Percentiles rank a stretch among this genome's conserved stretches.
Conservation (phyloP, 1,284 basidiomycete genomes). For the Rhodotorula sp. region DNA sequence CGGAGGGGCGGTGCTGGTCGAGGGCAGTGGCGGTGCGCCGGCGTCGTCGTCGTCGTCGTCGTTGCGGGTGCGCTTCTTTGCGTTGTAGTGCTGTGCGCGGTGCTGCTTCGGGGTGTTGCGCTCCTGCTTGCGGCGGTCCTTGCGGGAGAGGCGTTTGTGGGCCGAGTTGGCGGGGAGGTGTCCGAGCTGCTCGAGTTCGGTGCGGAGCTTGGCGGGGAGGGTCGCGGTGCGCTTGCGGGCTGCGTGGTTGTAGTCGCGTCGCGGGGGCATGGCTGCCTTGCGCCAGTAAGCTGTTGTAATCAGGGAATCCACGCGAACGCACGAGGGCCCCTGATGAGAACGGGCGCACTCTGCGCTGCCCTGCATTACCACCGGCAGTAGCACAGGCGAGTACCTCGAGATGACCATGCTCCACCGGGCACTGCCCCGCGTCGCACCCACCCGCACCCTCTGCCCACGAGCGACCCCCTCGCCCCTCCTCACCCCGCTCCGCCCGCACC, state of each 20-base stretch:
- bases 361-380: not conserved
- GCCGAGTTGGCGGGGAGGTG: conserved; percentile 12
- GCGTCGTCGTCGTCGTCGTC: not conserved
- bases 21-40: conserved; percentile 2
- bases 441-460: too few species aligned
- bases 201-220: conserved; percentile 33
- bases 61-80: not conserved
- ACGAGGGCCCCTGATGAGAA: not conserved
- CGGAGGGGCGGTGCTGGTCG: conserved; percentile 53
- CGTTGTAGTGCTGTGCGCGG: conserved; percentile 54
- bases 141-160: conserved; percentile 52
- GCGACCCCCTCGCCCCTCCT: too few species aligned
- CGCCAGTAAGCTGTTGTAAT: not conserved
- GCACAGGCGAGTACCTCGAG: too few species aligned
- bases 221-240: conserved; percentile 29
- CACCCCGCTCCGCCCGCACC: too few species aligned
- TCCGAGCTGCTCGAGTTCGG: conserved; percentile 38
- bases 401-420: too few species aligned
- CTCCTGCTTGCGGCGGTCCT: conserved; percentile 66
- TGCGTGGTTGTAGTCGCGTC: conserved; percentile 19
- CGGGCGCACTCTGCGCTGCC: not conserved
- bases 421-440: too few species aligned
- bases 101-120: conserved; percentile 62
- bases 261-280: conserved; percentile 10
- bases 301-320: not conserved